phyloP scores from a whole-genome alignment of 2,329 filamentous ascomycete genomes.

The Tolypocladium amazonense region DNA sequence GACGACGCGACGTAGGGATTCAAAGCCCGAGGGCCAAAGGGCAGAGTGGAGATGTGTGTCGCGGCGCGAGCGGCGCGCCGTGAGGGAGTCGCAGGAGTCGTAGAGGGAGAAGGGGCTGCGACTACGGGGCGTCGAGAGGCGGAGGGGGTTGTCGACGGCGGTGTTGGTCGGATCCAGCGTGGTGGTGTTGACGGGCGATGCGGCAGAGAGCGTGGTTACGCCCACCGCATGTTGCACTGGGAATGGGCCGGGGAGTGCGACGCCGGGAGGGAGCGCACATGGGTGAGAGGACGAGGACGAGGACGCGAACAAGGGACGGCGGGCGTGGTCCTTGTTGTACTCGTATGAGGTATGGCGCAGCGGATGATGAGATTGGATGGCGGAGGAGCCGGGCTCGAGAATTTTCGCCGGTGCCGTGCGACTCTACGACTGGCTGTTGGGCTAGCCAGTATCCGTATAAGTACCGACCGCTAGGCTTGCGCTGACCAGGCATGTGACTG shows the following conservation, averaged over 20 bases:
- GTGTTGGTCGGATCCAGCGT: conserved; percentile 46
- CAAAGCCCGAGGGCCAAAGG: conserved; percentile 37
- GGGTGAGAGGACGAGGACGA: conserved; percentile 4
- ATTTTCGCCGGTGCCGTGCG: conserved; percentile 3
- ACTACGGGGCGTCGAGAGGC: conserved; percentile 5
- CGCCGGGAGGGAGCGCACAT: conserved; percentile 2
- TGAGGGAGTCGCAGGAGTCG: conserved; percentile 10
- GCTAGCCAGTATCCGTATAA: background rate
- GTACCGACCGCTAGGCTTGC: background rate
- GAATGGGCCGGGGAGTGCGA: conserved; percentile 1
- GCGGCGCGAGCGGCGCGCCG: conserved; percentile 32
- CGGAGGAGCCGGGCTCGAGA: conserved; percentile 1
- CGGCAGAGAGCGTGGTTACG: conserved; percentile 44
- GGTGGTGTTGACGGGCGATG: conserved; percentile 30
- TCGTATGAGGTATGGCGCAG: background rate
- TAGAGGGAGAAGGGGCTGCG: conserved; percentile 10
- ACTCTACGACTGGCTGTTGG: background rate
- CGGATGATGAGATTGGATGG: background rate
- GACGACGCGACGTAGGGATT: conserved; percentile 37
- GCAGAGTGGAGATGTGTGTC: conserved; percentile 38
- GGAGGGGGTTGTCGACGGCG: conserved; percentile 13
- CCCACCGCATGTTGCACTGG: conserved; percentile 41
- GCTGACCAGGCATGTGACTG: conserved; percentile 4
- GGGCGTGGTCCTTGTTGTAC: conserved; percentile 1
- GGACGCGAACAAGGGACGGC: conserved; percentile 4